These are phyloP conservation scores for Yarrowia sp. DNA, from an alignment of 805 yeast genomes.

Conservation along the genomic window DNA sequence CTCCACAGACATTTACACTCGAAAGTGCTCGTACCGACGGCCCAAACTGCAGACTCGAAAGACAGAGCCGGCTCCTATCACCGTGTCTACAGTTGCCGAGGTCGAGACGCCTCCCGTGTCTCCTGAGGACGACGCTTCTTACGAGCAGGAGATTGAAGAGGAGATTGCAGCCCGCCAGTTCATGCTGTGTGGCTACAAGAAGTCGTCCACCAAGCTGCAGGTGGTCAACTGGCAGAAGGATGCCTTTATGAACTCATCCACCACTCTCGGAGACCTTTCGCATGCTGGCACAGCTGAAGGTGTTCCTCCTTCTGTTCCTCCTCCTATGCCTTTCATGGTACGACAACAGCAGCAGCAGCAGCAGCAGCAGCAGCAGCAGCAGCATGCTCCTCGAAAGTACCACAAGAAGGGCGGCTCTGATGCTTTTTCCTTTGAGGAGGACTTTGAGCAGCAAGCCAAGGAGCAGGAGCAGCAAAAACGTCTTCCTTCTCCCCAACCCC, in stretches of 20 bases:
- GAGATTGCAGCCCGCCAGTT: slow-evolving; percentile 35
- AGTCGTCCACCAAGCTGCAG: slow-evolving; percentile 31
- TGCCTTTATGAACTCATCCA: slow-evolving; percentile 25
- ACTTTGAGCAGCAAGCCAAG: not conserved
- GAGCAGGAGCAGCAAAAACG: not conserved
- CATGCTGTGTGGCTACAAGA: slow-evolving; percentile 36
- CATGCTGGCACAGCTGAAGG: not conserved
- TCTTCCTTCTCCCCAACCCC: not conserved
- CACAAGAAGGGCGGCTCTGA: slow-evolving; percentile 31
- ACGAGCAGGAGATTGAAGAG: slow-evolving; percentile 31
- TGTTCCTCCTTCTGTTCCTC: slow-evolving; percentile 6
- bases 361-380: not conserved
- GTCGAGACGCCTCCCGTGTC: slow-evolving; percentile 18
- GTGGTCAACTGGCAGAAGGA: slow-evolving; percentile 38
- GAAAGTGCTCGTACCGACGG: slow-evolving; percentile 27
- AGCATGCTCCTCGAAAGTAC: slow-evolving; percentile 3
- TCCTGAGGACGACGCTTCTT: slow-evolving; percentile 21
- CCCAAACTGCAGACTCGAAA: slow-evolving; percentile 22
- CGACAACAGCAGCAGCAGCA: too few species aligned
- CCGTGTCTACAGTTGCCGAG: slow-evolving; percentile 24
- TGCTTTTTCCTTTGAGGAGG: slow-evolving; percentile 26
- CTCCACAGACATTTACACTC: slow-evolving; percentile 39
- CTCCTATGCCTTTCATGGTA: slow-evolving; percentile 10
- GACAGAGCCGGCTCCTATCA: slow-evolving; percentile 16
- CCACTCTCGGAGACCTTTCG: slow-evolving; percentile 29